Base-by-base conservation (phyloP, 768 basidiomycete genomes). In the Tricholoma hemisulphureum region DNA sequence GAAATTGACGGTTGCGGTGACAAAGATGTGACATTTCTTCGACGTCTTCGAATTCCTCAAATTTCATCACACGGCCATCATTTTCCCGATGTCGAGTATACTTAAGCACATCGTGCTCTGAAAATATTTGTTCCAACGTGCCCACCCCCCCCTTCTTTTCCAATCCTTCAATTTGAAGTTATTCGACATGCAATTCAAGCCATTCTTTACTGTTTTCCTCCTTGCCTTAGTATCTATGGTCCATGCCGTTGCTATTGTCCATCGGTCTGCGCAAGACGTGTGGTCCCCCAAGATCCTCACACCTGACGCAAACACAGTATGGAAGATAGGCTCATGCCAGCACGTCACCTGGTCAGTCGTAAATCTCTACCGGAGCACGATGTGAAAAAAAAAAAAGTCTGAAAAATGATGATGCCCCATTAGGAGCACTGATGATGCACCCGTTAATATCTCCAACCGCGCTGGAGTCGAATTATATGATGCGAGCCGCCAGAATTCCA, bases 381-480 rank as follows among this genome's bases (percentile, higher is more conserved):
- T n/a, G 32, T 9, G 13, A 28, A 43, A 14, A 16, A 5, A 49
- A 24, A 3, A 48, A n/a, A 6, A 21, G 18, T n/a, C 26, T 56
- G 41, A 14, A 20, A 61, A n/a, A 29, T 11, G 8, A 2, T 48
- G 6, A 24, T 24, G n/a, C n/a, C n/a, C n/a, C n/a, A 14, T 26
- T 37, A 80, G 77, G 80, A 74, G 75, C 52, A 72, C 73, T 1
- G 63, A 74, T 11, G 62, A 76, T 53, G 72, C 75, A 0, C 80
- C 80, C 0, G 59, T 34, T 6, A 61, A 73, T 18, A 78, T 80
- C 58, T 79, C 80, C 24, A 82, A 82, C 63, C 64, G 64, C 21
- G 70, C 71, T 24, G 66, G 64, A 46, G 70, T 75, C 28, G 55
- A 63, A 14, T 63, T 75, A 6, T 3, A 20, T 18, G 3, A 23